These are phyloP conservation scores for Linanthus parryae DNA, from an alignment of 148 eudicot species.

Conservation along the genomic window DNA sequence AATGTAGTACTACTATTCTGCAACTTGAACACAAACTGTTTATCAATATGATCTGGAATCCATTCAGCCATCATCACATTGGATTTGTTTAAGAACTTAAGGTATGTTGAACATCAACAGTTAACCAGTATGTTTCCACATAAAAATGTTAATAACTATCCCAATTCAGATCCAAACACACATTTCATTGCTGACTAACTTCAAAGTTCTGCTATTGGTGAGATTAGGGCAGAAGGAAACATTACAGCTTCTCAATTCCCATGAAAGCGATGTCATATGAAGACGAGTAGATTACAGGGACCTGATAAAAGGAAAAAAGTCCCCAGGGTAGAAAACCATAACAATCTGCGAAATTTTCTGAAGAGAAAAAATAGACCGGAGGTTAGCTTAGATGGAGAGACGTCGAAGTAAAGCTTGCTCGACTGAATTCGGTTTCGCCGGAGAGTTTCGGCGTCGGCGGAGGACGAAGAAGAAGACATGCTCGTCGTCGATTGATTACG, in stretches of 20 bases:
- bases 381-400: conserved; percentile 56
- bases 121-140: no score
- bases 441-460: conserved; percentile 26
- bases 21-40: no score
- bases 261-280: conserved; percentile 72
- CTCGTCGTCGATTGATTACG: conserved; percentile 10
- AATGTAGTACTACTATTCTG: no score
- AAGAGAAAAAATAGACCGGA: neutral
- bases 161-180: no score
- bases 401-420: conserved; percentile 79
- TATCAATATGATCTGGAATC: no score
- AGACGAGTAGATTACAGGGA: conserved; percentile 78
- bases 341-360: neutral
- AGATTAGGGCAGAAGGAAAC: conserved; percentile 5
- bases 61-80: no score
- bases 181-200: no score
- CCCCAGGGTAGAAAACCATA: neutral
- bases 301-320: conserved; percentile 26
- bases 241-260: conserved; percentile 84
- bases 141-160: no score
- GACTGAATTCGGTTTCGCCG: conserved; percentile 67
- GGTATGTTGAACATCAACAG: no score
- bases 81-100: no score
- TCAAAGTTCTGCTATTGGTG: no score
- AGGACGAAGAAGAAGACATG: conserved; percentile 10